Evolutionary conservation across 192 early-diverging fungal genomes (phyloP), one percentile per base, ranked within the genome.

Genomic region (Mortierella antarctica): DNA sequence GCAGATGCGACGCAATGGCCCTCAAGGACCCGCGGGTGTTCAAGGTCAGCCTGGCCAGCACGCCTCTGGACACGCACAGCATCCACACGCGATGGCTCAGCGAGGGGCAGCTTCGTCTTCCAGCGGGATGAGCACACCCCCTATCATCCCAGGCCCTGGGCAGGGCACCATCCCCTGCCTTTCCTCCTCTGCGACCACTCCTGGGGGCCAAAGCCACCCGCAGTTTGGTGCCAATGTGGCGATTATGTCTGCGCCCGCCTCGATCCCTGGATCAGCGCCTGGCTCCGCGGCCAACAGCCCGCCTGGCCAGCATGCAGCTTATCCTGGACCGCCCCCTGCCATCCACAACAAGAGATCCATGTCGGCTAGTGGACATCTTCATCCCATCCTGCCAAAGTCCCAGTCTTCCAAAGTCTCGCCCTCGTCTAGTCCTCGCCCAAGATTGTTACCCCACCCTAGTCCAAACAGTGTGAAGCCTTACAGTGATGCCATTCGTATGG

Each of bases 111-210:
- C 31, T 3, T 58, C 62, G 5, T 64, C 62, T 6, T 42, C 66
- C 7, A 62, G 50, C 3, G 73, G 59, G 2, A 74, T 67, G 65
- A 55, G 44, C 53, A 72, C 70, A 47, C 77, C 77, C 11, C 77
- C 77, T 5, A 80, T 80, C 53, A 80, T 80, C 21, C 65, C 77
- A 42, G 77, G 77, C 13, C 77, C 77, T 57, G 77, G 77, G 1
- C 69, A 80, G 15, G 77, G 77, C 21, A 72, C 53, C 15, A 80
- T 80, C 47, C 77, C 77, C 44, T 61, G 64, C 9, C 50, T 80
- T 54, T n/a, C 47, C 39, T 47, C 65, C 9, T 45, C 61, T 20
- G 55, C 50, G 31, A 31, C 31, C 31, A 31, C 31, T 4, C 44
- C 46, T n/a, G 7, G 21, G 14, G 18, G 41, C 14, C 55, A 46